Percentiles rank a stretch among this genome's conserved stretches.
Evolutionary conservation across 2,329 filamentous ascomycete genomes (phyloP).

Genomic region (Ophiosphaerella korrae): DNA sequence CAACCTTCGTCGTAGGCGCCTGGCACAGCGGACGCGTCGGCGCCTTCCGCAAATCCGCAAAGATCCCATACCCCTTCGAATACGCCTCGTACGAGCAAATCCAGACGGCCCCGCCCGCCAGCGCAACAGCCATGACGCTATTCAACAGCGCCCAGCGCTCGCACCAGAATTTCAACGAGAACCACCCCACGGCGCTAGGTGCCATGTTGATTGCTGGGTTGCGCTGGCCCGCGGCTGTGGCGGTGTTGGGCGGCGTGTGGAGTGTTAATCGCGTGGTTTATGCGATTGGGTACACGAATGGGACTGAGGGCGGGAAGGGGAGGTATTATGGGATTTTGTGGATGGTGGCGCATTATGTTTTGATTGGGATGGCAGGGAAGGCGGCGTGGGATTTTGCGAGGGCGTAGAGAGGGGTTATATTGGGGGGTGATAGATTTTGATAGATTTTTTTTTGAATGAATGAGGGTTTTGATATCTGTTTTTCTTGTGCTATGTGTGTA

Average conservation of each 20-base stretch:
- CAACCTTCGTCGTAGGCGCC: slow-evolving; percentile 59
- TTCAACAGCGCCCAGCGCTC: slow-evolving; percentile 52
- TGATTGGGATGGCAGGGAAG: slow-evolving; percentile 35
- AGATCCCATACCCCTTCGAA: slow-evolving; percentile 62
- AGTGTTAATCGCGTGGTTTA: slow-evolving; percentile 57
- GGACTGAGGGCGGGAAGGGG: slow-evolving; percentile 50
- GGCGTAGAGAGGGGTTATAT: slow-evolving; percentile 6
- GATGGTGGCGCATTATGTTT: slow-evolving; percentile 38
- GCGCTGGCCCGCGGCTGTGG: slow-evolving; percentile 56
- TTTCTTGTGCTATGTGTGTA: too few species aligned
- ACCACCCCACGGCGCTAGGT: slow-evolving; percentile 58
- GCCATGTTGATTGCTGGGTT: slow-evolving; percentile 61
- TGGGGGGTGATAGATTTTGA: too few species aligned
- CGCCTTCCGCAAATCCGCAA: slow-evolving; percentile 56
- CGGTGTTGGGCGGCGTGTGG: slow-evolving; percentile 57
- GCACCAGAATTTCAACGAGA: slow-evolving; percentile 66
- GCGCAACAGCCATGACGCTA: slow-evolving; percentile 50
- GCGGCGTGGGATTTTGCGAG: slow-evolving; percentile 28
- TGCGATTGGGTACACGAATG: slow-evolving; percentile 52
- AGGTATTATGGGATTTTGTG: slow-evolving; percentile 47
- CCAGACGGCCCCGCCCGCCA: slow-evolving; percentile 45
- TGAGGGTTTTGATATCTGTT: too few species aligned
- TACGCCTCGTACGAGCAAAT: slow-evolving; percentile 63
- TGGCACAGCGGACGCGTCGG: slow-evolving; percentile 57
- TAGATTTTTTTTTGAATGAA: too few species aligned